Base-by-base conservation (phyloP, 2,329 filamentous ascomycete species). In the Trichoderma aggressivum region DNA sequence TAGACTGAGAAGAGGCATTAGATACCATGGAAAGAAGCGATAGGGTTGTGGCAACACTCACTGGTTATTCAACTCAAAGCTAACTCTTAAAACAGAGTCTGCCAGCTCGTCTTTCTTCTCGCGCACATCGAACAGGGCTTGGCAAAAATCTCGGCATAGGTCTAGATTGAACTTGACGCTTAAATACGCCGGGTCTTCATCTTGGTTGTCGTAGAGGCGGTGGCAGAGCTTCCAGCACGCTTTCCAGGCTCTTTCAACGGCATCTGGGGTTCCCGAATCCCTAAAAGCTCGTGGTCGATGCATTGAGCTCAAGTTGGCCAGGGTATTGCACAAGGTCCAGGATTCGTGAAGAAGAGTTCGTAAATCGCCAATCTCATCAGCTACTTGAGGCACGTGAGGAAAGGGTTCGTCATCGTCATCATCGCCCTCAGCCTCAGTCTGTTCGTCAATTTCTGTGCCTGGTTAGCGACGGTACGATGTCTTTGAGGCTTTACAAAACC, bases 31-130 rank as follows among this genome's bases (percentile, higher is more conserved):
- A 66, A 14, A 50, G 24, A 43, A 28, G 30, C 7, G 21, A 14
- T 12, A 47, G 12, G 30, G 16, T 3, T 26, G 60, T 72, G 61
- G 61, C 16, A 30, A 24, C 10, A 79, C 87, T 79, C 77, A 90
- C 88, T 98, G 94, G 76, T 97, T 98, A 82, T 97, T 97, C 28
- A 98, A 86, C 82, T 98, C 95, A 78, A 97, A 97, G 82, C 93
- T 97, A 74, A 98, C 94, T 61, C 95, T 87, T 60, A 98, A 82
- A 16, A 98, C 91, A 0, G 94, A 97, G 80, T 98, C 95, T 0
- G 92, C 88, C 1, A 89, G 83, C 76, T 96, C 93, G 73, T 97
- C 92, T 65, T 91, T 90, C 74, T 90, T 90, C 72, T 91, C 87
- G 50, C 94, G 88, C 21, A 95, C 90, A 77, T 98, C 94, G 77